A percentile compares a stretch with the other conserved stretches of the same genome.
phyloP scores from a whole-genome alignment of 75 land plant genomes.

The Selaginella tamariscina region DNA sequence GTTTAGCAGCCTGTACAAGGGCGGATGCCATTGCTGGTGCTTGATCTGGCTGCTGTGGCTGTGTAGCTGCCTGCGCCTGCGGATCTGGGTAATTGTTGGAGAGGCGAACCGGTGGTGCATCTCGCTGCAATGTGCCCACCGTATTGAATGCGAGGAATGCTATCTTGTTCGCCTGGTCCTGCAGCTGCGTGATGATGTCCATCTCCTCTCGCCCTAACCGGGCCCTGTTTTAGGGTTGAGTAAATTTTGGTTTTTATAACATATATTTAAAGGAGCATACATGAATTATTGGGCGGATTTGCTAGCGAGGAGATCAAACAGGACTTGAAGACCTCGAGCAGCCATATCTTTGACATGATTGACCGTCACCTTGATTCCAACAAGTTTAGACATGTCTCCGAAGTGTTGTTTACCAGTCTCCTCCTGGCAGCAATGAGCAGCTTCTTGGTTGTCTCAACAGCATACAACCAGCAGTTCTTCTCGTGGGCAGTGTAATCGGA shows the following conservation, averaged over 20 bases:
- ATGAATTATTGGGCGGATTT: too few relatives aligned
- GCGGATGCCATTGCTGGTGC: constrained; percentile 44
- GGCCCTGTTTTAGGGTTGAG: too few relatives aligned
- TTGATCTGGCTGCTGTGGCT: background rate
- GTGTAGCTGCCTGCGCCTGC: constrained; percentile 38
- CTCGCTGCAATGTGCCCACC: constrained; percentile 85
- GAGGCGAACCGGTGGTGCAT: constrained; percentile 72
- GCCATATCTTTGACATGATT: background rate
- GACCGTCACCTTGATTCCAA: background rate
- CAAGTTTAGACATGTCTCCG: background rate
- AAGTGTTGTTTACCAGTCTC: background rate
- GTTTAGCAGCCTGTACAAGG: constrained; percentile 81
- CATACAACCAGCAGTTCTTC: background rate
- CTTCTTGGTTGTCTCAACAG: background rate
- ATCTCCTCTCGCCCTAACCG: constrained; percentile 20
- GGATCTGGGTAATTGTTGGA: constrained; percentile 81
- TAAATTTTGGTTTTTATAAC: too few relatives aligned
- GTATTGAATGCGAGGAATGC: constrained; percentile 75
- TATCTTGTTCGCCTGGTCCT: constrained; percentile 76
- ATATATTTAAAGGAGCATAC: too few relatives aligned
- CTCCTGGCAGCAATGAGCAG: background rate
- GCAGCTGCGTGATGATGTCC: constrained; percentile 94
- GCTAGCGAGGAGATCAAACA: background rate
- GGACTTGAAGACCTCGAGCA: background rate
- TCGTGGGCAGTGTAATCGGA: background rate